Conservation (phyloP, 805 yeast genomes). For the Yamadazyma philogaea region DNA sequence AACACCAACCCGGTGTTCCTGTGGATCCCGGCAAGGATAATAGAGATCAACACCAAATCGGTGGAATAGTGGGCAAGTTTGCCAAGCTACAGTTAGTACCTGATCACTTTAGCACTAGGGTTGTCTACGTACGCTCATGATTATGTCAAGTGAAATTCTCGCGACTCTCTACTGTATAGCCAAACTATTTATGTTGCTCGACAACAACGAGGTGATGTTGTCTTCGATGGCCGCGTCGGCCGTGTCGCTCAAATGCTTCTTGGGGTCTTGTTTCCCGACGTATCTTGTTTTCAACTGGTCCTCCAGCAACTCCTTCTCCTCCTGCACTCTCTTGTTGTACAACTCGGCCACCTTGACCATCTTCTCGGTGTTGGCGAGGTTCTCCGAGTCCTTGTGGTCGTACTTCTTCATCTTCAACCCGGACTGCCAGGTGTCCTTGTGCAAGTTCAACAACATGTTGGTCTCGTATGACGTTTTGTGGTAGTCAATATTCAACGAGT, state of each 20-base stretch:
- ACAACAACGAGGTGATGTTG: slow-evolving; percentile 80
- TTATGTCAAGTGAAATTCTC: background rate
- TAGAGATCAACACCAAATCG: slow-evolving; percentile 75
- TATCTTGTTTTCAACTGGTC: slow-evolving; percentile 92
- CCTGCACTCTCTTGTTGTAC: slow-evolving; percentile 85
- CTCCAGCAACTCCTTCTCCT: slow-evolving; percentile 83
- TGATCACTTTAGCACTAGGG: background rate
- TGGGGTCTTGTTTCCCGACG: slow-evolving; percentile 98
- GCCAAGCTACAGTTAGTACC: slow-evolving; percentile 45
- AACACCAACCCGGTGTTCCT: slow-evolving; percentile 74
- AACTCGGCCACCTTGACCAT: slow-evolving; percentile 89
- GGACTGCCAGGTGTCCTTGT: slow-evolving; percentile 93
- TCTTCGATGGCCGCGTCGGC: slow-evolving; percentile 86
- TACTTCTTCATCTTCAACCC: slow-evolving; percentile 81
- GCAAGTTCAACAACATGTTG: slow-evolving; percentile 88
- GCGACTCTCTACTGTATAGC: slow-evolving; percentile 62
- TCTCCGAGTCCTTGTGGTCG: slow-evolving; percentile 70
- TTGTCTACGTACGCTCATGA: slow-evolving; percentile 3
- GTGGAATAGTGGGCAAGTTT: slow-evolving; percentile 66
- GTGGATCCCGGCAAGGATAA: slow-evolving; percentile 82
- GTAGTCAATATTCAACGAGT: slow-evolving; percentile 92
- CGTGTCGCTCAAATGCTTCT: slow-evolving; percentile 89
- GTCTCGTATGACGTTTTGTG: slow-evolving; percentile 90
- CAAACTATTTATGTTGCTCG: slow-evolving; percentile 85
- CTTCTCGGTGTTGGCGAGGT: slow-evolving; percentile 65